Percentiles rank a stretch among this genome's conserved stretches.
Evolutionary conservation across 2,329 filamentous ascomycete genomes (phyloP).

Genomic region (Ascochyta viciae-villosae): DNA sequence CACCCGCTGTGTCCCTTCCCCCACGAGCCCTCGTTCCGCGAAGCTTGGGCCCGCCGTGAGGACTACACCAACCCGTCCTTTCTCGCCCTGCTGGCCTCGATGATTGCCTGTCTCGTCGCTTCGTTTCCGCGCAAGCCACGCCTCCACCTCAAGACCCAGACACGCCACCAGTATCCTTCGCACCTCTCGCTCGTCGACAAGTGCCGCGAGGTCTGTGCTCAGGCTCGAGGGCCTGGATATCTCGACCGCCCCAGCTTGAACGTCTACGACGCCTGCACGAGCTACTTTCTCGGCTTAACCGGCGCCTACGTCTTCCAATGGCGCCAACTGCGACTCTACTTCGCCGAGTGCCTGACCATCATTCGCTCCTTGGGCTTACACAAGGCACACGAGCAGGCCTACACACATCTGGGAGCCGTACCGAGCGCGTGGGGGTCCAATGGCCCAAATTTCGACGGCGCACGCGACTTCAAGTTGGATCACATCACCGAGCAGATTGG

Average conservation of each 20-base stretch:
- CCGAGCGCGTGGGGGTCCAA: conserved; percentile 45
- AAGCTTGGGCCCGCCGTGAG: conserved; percentile 70
- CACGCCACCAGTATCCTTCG: conserved; percentile 70
- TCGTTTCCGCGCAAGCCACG: conserved; percentile 77
- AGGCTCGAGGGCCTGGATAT: conserved; percentile 68
- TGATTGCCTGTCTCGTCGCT: conserved; percentile 76
- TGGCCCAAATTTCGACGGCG: conserved; percentile 46
- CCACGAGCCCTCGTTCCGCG: conserved; percentile 78
- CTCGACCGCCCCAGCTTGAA: conserved; percentile 62
- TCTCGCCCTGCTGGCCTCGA: conserved; percentile 73
- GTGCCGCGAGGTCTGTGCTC: conserved; percentile 72
- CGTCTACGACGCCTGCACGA: conserved; percentile 72
- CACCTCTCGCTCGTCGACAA: conserved; percentile 73
- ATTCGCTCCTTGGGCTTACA: conserved; percentile 72
- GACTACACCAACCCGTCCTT: conserved; percentile 72
- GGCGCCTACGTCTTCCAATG: conserved; percentile 73
- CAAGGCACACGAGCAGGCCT: conserved; percentile 58
- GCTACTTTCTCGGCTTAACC: conserved; percentile 75
- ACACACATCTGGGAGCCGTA: conserved; percentile 47
- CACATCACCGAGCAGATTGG: conserved; percentile 61
- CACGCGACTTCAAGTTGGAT: conserved; percentile 49
- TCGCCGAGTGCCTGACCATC: conserved; percentile 75
- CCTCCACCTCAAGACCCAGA: conserved; percentile 71
- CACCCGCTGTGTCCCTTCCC: conserved; percentile 80
- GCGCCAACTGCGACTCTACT: conserved; percentile 72